These are phyloP conservation scores for Dioscorea zingiberensis DNA, from an alignment of 106 monocot species.

Conservation along the genomic window DNA sequence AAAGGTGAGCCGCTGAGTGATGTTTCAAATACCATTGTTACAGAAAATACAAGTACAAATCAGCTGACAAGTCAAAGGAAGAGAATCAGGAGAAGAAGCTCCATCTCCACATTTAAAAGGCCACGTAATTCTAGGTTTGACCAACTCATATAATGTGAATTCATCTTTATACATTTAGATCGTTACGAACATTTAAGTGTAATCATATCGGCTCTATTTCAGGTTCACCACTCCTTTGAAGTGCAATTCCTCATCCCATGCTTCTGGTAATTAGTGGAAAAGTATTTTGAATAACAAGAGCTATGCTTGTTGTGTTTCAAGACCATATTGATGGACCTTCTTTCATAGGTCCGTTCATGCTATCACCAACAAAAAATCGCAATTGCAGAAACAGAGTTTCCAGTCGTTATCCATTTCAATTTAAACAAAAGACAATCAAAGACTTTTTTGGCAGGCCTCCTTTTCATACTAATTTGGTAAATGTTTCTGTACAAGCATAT, in stretches of 20 bases:
- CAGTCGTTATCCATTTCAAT: constrained; percentile 55
- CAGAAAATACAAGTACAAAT: constrained; percentile 12
- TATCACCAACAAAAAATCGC: constrained; percentile 33
- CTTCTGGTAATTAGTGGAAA: constrained; percentile 37
- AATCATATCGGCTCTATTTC: constrained; percentile 17
- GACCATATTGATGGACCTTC: constrained; percentile 6
- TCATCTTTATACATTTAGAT: constrained; percentile 4
- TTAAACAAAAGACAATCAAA: constrained; percentile 31
- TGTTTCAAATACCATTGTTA: constrained; percentile 30
- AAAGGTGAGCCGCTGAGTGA: constrained; percentile 31
- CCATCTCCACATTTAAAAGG: constrained; percentile 73
- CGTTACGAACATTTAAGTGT: background rate
- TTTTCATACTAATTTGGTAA: constrained; percentile 32
- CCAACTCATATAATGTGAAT: background rate
- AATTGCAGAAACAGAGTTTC: constrained; percentile 39
- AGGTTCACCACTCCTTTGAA: constrained; percentile 77
- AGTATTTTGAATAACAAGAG: background rate
- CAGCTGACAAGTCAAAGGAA: constrained; percentile 31
- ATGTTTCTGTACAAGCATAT: background rate
- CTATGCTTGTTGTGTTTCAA: background rate
- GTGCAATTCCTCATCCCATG: constrained; percentile 10
- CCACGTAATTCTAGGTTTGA: constrained; percentile 74
- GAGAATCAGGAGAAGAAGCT: constrained; percentile 31
- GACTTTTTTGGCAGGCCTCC: constrained; percentile 74
- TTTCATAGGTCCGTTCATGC: constrained; percentile 38